A percentile compares a stretch with the other conserved stretches of the same genome.
phyloP scores from a whole-genome alignment of 345 rosid genomes.

The Litchi chinensis region DNA sequence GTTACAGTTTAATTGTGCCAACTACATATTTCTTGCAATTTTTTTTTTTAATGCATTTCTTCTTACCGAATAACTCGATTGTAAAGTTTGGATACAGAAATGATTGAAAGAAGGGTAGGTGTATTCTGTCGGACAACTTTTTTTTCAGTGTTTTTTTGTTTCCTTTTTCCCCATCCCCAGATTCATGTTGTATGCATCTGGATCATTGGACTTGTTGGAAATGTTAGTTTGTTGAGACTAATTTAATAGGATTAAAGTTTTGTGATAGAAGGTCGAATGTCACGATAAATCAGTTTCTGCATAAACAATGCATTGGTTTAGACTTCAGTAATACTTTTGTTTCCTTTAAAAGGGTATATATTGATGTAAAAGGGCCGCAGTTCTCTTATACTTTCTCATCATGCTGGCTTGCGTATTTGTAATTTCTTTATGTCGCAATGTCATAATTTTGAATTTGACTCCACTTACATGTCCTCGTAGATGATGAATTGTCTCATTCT shows the following conservation, averaged over 20 bases:
- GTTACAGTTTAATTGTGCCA: neutral
- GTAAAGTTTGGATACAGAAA: neutral
- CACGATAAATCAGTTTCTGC: neutral
- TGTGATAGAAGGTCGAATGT: neutral
- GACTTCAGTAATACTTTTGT: neutral
- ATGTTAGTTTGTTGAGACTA: neutral
- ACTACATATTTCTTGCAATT: neutral
- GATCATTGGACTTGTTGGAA: neutral
- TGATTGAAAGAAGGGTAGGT: neutral
- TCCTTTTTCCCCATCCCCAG: neutral
- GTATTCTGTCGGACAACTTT: neutral
- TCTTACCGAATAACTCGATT: neutral
- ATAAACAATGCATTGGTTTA: neutral
- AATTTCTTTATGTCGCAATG: neutral
- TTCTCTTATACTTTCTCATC: neutral
- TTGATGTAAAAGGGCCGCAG: neutral
- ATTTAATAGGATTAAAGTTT: neutral
- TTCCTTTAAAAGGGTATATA: neutral
- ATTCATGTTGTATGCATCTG: neutral
- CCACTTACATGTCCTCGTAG: conserved; percentile 34
- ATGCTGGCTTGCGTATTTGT: neutral
- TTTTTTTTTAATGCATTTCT: neutral
- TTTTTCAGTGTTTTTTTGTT: neutral
- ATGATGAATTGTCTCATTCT: conserved; percentile 51
- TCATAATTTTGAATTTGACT: conserved; percentile 5